Conservation (phyloP, 2,329 filamentous ascomycete genomes). For the Colletotrichum sublineola region DNA sequence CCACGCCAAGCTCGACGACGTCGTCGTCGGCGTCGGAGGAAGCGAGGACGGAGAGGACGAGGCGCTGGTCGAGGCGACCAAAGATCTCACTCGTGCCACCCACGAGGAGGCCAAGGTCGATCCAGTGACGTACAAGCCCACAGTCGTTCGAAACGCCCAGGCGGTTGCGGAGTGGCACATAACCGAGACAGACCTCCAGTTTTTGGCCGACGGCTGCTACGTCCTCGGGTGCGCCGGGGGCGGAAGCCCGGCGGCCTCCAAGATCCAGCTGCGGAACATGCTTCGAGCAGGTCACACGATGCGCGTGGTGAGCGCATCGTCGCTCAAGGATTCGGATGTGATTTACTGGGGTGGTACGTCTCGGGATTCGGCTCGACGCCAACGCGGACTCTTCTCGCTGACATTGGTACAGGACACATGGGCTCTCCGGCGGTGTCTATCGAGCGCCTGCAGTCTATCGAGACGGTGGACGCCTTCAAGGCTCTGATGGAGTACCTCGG, state of each 20-base stretch:
- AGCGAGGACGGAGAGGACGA: conserved; percentile 57
- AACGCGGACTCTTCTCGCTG: neutral
- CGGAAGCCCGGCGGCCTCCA: conserved; percentile 51
- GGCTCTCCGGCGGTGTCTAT: conserved; percentile 59
- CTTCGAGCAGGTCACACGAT: conserved; percentile 55
- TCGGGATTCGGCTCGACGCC: too few species aligned
- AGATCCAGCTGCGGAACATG: conserved; percentile 55
- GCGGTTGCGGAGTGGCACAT: conserved; percentile 56
- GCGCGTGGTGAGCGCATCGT: conserved; percentile 55
- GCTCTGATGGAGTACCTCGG: conserved; percentile 52
- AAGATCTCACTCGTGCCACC: conserved; percentile 53
- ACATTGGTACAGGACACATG: conserved; percentile 46
- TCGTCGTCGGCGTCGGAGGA: conserved; percentile 40
- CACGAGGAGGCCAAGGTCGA: conserved; percentile 61
- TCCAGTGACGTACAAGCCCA: conserved; percentile 25
- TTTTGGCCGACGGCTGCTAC: conserved; percentile 60
- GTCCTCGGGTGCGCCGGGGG: conserved; percentile 63
- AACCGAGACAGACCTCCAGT: conserved; percentile 59
- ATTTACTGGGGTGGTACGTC: conserved; percentile 57
- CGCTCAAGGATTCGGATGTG: conserved; percentile 58
- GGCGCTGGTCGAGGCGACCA: conserved; percentile 53
- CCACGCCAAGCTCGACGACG: conserved; percentile 52
- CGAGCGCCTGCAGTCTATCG: conserved; percentile 57
- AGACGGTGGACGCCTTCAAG: conserved; percentile 54
- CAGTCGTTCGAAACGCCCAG: neutral